A percentile compares a stretch with the other conserved stretches of the same genome.
phyloP scores from a whole-genome alignment of 2,329 filamentous ascomycete genomes.

The Aspergillus viridinutans region DNA sequence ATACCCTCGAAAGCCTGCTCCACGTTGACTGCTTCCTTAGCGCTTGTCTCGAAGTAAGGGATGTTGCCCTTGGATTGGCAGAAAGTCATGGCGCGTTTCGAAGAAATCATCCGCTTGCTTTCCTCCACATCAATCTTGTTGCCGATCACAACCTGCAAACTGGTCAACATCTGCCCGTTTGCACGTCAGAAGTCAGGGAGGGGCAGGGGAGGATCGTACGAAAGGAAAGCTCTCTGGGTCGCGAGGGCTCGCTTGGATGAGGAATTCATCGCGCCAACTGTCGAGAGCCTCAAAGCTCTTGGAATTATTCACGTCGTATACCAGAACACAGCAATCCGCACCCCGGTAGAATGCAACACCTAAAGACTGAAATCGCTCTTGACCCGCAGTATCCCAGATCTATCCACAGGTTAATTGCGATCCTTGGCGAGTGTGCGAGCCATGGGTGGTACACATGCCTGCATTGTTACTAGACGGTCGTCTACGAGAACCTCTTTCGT shows the following conservation, averaged over 20 bases:
- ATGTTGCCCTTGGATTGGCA: conserved; percentile 97
- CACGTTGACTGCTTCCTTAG: conserved; percentile 97
- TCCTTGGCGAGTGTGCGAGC: neutral
- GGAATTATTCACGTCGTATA: conserved; percentile 98
- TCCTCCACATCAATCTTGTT: conserved; percentile 99
- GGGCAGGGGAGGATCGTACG: conserved; percentile 54
- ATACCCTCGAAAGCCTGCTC: conserved; percentile 77
- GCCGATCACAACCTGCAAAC: conserved; percentile 74
- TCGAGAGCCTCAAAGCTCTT: conserved; percentile 99
- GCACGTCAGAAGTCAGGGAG: neutral
- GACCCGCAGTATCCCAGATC: conserved; percentile 97
- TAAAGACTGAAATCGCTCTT: conserved; percentile 95
- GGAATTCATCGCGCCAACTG: conserved; percentile 96
- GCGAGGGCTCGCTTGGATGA: conserved; percentile 93
- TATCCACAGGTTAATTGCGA: conserved; percentile 35
- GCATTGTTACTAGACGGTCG: conserved; percentile 96
- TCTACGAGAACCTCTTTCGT: conserved; percentile 97
- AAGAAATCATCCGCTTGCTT: conserved; percentile 93
- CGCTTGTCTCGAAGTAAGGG: conserved; percentile 98
- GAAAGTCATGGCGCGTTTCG: conserved; percentile 93
- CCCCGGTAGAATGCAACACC: conserved; percentile 97
- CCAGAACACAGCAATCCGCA: conserved; percentile 94
- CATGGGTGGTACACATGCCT: conserved; percentile 53
- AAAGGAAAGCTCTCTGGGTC: conserved; percentile 98
- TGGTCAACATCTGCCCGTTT: conserved; percentile 5